phyloP scores from a whole-genome alignment of 495 filamentous ascomycete genomes.

The Aspergillus steynii region DNA sequence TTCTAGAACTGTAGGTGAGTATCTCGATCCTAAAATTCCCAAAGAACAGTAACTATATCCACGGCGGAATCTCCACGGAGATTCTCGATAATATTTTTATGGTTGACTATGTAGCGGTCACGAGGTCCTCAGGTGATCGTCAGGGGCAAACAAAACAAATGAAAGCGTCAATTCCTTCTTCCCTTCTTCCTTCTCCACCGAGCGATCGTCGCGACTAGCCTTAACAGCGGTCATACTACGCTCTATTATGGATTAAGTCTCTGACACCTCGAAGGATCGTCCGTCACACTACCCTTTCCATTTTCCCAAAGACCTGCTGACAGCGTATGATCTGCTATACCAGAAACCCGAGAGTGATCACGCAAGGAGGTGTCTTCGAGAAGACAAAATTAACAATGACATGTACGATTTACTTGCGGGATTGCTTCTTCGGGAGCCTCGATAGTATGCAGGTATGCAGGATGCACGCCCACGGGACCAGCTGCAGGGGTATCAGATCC shows the following conservation, averaged over 20 bases:
- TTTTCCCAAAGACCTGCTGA: background rate
- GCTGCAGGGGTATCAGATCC: background rate
- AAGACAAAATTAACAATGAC: background rate
- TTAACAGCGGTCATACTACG: background rate
- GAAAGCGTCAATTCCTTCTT: background rate
- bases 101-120: background rate
- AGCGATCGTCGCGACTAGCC: background rate
- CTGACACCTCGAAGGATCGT: background rate
- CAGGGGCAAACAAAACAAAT: background rate
- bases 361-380: background rate
- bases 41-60: no score
- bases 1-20: no score
- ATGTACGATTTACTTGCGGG: no score
- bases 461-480: no score
- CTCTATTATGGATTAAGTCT: background rate
- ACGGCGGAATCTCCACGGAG: no score
- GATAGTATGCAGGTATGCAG: no score
- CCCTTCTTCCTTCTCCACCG: background rate
- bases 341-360: background rate
- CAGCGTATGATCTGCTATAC: background rate
- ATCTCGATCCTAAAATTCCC: no score
- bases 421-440: no score
- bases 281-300: background rate
- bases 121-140: background rate
- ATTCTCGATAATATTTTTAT: background rate